phyloP scores from a whole-genome alignment of 139 green algal genomes.

The Nannochloris sp. region DNA sequence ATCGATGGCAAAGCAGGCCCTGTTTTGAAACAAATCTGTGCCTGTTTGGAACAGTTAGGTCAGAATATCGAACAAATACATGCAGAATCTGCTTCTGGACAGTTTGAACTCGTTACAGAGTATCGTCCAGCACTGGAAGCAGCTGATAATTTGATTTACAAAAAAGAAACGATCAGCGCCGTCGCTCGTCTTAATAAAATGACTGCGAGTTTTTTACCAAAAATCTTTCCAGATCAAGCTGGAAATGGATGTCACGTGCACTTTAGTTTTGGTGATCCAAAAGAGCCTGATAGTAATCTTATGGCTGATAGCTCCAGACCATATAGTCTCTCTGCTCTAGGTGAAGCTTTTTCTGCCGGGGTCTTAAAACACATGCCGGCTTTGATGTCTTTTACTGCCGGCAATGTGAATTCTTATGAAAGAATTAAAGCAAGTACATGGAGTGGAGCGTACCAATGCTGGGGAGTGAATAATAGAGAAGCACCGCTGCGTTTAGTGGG shows the following conservation, averaged over 20 bases:
- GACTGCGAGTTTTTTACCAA: slow-evolving; percentile 47
- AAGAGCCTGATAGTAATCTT: background rate
- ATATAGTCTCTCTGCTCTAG: background rate
- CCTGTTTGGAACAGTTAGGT: slow-evolving; percentile 17
- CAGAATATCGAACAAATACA: slow-evolving; percentile 49
- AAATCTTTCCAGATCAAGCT: slow-evolving; percentile 20
- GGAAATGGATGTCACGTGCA: slow-evolving; percentile 53
- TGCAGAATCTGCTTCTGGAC: slow-evolving; percentile 38
- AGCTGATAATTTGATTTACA: slow-evolving; percentile 44
- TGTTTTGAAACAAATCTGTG: slow-evolving; percentile 35
- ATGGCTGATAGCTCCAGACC: background rate
- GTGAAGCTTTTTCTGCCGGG: slow-evolving; percentile 41
- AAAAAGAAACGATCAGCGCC: slow-evolving; percentile 31
- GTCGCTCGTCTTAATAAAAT: slow-evolving; percentile 30
- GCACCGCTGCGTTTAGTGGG: slow-evolving; percentile 32
- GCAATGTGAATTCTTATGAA: slow-evolving; percentile 35
- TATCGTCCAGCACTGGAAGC: slow-evolving; percentile 5
- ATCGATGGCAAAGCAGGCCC: slow-evolving; percentile 12
- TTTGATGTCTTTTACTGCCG: slow-evolving; percentile 44
- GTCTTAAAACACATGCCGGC: slow-evolving; percentile 47
- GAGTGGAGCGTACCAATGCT: slow-evolving; percentile 43
- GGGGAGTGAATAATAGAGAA: slow-evolving; percentile 48
- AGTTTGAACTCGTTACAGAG: slow-evolving; percentile 49
- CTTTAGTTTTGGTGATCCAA: slow-evolving; percentile 34
- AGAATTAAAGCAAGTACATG: slow-evolving; percentile 38